Percentiles rank a stretch among this genome's conserved stretches.
These are phyloP conservation scores for Tieghemiomyces parasiticus DNA, from an alignment of 192 early-diverging fungal species.

Conservation along the genomic window DNA sequence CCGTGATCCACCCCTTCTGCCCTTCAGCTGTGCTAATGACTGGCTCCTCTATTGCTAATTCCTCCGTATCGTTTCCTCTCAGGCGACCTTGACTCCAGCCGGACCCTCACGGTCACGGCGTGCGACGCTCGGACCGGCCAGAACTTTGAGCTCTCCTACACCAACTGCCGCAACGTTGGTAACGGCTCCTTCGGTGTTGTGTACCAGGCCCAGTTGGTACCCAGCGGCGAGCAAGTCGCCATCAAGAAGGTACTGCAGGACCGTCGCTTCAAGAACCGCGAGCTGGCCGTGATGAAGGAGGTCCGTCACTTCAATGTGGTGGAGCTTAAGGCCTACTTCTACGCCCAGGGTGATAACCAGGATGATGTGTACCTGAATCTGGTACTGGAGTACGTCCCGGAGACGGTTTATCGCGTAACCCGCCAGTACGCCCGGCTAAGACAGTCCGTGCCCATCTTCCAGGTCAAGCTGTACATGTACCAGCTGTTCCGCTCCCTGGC, in stretches of 20 bases:
- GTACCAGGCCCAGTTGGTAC: conserved; percentile 79
- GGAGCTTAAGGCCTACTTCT: conserved; percentile 81
- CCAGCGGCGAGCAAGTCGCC: conserved; percentile 68
- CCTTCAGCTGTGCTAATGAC: too few relatives aligned
- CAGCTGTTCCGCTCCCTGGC: conserved; percentile 93
- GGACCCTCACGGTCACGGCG: conserved; percentile 60
- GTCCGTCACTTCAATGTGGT: conserved; percentile 91
- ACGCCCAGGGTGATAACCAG: conserved; percentile 84
- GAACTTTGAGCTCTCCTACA: conserved; percentile 74
- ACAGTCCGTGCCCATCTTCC: conserved; percentile 88
- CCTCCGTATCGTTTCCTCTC: background rate
- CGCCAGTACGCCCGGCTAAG: conserved; percentile 81
- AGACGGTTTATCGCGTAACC: conserved; percentile 89
- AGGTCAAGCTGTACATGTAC: conserved; percentile 98
- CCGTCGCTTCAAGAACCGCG: conserved; percentile 94
- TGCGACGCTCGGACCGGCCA: conserved; percentile 79
- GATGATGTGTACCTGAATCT: conserved; percentile 96
- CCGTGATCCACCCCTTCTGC: too few relatives aligned
- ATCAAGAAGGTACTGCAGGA: conserved; percentile 99
- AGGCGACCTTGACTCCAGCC: conserved; percentile 40
- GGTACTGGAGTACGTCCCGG: conserved; percentile 88
- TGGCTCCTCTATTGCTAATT: background rate
- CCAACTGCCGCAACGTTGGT: conserved; percentile 86
- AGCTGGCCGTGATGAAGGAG: conserved; percentile 85
- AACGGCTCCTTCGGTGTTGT: conserved; percentile 99